Base-by-base conservation (phyloP, 2,329 filamentous ascomycete species). In the Colletotrichum spaethianum region DNA sequence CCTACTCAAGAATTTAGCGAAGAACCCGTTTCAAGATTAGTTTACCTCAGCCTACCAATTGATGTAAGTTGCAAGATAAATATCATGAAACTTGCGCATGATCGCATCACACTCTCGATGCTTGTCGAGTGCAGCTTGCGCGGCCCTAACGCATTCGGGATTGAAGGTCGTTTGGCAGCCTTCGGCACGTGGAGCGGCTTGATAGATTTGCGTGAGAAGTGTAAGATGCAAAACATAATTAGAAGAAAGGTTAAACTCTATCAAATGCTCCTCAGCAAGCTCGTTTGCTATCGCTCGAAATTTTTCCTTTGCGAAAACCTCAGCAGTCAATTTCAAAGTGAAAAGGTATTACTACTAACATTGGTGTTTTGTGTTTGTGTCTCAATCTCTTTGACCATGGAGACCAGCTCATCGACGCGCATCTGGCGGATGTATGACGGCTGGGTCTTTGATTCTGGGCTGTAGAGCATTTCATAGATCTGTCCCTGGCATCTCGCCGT, bases 391-490 rank as follows among this genome's bases (percentile, higher is more conserved):
- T 33, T 33, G 5, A 33, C 33, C 33, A 33, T 33, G 33, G 5
- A 33, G 5, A 33, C 46, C 12, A 82, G 76, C 48, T 72, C 73
- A 48, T 73, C 76, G 20, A 79, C 83, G 63, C 82, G 80, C 26
- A 78, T 77, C 11, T 77, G 75, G 11, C 84, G 79, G 12, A 79
- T 75, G 14, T 78, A 65, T 9, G 80, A 79, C 0, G 79, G 74
- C 70, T 84, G 80, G 1, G 78, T 76, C n/a, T 83, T 79, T 0
- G 83, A 81, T 3, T 80, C 82, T 0, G 82, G 82, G 28, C 82
- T 83, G 75, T 90, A 91, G 3, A 91, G 78, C 4, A 85, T 80
- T 75, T 90, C 85, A 71, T 90, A 90, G 38, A 90, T 86, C 3
- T 86, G 83, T 4, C 88, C 87, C 63, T 90, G 87, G 12, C 88